A percentile compares a stretch with the other conserved stretches of the same genome.
These are phyloP conservation scores for Ceratocystis variospora DNA, from an alignment of 2,329 filamentous ascomycete species.

Conservation along the genomic window DNA sequence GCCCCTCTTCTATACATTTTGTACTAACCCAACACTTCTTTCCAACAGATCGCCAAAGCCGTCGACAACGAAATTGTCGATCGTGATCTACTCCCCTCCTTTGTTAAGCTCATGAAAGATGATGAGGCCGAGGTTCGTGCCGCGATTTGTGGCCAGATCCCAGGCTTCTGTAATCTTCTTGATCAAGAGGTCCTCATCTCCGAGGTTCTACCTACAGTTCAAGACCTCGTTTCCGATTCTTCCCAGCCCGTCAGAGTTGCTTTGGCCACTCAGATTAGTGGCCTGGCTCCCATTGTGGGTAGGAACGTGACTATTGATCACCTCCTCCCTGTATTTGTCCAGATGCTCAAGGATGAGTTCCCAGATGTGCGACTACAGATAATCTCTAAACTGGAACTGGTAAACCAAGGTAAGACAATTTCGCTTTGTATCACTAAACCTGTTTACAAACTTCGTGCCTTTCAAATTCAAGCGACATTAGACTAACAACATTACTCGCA, in stretches of 20 bases:
- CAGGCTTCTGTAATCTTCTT: conserved; percentile 84
- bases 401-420: conserved; percentile 63
- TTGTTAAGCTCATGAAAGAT: conserved; percentile 95
- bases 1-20: background rate
- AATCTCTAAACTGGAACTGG: conserved; percentile 97
- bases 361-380: conserved; percentile 96
- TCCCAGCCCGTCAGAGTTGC: conserved; percentile 95
- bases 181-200: conserved; percentile 78
- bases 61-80: conserved; percentile 94
- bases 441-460: background rate
- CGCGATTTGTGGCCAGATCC: conserved; percentile 93
- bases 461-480: too few species aligned
- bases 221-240: conserved; percentile 88
- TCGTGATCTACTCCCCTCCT: conserved; percentile 85
- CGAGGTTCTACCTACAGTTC: conserved; percentile 91
- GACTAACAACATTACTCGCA: background rate
- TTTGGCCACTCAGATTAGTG: conserved; percentile 91
- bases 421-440: background rate
- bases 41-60: conserved; percentile 75
- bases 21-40: background rate
- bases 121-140: conserved; percentile 95
- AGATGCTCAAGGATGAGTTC: conserved; percentile 99
- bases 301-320: conserved; percentile 80
- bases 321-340: conserved; percentile 92
- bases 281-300: conserved; percentile 87